Evolutionary conservation across 306 rosid species (phyloP).

Genomic region (Trifolium pratense): DNA sequence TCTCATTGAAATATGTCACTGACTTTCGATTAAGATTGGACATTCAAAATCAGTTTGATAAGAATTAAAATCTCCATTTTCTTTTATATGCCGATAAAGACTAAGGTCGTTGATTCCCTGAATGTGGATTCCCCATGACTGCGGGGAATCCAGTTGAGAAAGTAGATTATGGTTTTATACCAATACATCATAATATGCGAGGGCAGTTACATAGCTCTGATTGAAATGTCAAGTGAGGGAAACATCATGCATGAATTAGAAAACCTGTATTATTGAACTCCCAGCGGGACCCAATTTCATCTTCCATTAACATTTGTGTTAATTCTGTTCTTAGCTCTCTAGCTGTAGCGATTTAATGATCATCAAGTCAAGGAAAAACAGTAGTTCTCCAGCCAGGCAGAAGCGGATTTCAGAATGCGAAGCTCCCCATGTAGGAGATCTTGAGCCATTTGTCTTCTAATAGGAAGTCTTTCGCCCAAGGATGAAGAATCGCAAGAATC

Average conservation of each 20-base stretch:
- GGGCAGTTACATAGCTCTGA: background rate
- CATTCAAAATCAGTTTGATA: too few species aligned
- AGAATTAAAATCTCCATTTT: too few species aligned
- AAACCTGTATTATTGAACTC: background rate
- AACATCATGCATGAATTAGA: background rate
- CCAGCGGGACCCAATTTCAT: background rate
- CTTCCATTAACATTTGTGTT: background rate
- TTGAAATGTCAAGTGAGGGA: background rate
- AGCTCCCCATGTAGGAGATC: constrained; percentile 71
- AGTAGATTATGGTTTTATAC: too few species aligned
- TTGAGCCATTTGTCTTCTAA: constrained; percentile 61
- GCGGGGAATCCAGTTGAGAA: too few species aligned
- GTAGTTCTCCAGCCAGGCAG: constrained; percentile 64
- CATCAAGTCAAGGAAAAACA: constrained; percentile 48
- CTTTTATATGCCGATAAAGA: too few species aligned
- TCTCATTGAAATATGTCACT: too few species aligned
- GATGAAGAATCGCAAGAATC: constrained; percentile 36
- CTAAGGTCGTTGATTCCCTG: too few species aligned
- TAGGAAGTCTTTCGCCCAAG: constrained; percentile 32
- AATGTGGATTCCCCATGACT: too few species aligned
- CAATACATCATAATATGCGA: background rate
- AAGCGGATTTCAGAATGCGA: constrained; percentile 67
- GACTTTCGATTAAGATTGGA: too few species aligned
- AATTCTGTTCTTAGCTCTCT: background rate
- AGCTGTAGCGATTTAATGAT: constrained; percentile 21